Evolutionary conservation across 306 rosid genomes (phyloP).

Genomic region (Luffa aegyptiaca): DNA sequence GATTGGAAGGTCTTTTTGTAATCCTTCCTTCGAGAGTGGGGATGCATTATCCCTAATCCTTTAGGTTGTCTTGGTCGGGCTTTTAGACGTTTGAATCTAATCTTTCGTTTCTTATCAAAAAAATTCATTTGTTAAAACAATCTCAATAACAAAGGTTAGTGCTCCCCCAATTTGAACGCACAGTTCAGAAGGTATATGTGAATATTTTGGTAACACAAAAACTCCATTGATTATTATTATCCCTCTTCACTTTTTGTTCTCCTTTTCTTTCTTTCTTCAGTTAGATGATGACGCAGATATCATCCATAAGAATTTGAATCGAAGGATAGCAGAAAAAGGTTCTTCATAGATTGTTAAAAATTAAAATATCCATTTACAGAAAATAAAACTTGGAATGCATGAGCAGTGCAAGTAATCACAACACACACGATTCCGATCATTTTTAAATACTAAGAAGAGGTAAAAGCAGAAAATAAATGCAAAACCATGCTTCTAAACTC

Average conservation of each 20-base stretch:
- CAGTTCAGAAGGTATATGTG: background rate
- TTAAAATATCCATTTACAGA: background rate
- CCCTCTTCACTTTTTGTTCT: background rate
- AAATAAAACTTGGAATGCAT: background rate
- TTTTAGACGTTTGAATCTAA: too few relatives aligned
- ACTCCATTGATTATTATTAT: background rate
- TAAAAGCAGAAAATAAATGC: background rate
- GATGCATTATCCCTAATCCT: too few relatives aligned
- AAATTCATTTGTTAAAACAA: slow-evolving; percentile 7
- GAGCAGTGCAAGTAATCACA: background rate
- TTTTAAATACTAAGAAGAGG: background rate
- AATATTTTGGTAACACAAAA: background rate
- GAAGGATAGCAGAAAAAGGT: background rate
- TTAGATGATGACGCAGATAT: background rate
- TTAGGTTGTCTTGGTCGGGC: too few relatives aligned
- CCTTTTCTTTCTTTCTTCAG: background rate
- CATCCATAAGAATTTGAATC: background rate
- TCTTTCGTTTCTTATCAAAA: too few relatives aligned
- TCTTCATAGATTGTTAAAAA: background rate
- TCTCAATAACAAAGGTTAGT: background rate
- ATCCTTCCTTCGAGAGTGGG: too few relatives aligned
- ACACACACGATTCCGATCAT: background rate
- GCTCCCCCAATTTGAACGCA: background rate
- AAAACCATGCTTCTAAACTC: background rate
- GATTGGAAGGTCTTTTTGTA: too few relatives aligned